These are phyloP conservation scores for Scheffersomyces illinoinensis DNA, from an alignment of 1,139 yeast species.

Conservation along the genomic window DNA sequence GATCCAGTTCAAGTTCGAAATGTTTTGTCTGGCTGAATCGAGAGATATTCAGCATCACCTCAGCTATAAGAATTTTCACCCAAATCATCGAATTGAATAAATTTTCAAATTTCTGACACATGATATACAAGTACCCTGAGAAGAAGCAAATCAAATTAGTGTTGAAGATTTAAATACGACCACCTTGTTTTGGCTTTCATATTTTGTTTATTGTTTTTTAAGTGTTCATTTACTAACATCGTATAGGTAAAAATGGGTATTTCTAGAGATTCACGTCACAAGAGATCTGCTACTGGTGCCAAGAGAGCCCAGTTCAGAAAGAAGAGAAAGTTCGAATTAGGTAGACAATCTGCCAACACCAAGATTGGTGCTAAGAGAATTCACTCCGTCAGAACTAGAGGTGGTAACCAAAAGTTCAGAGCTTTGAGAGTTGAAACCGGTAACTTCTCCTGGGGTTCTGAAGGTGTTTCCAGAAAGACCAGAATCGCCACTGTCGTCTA, in stretches of 20 bases:
- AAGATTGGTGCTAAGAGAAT: slow-evolving; percentile 99
- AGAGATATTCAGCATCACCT: neutral
- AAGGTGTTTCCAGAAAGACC: slow-evolving; percentile 98
- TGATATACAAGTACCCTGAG: neutral
- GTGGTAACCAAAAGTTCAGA: slow-evolving; percentile 99
- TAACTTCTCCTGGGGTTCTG: slow-evolving; percentile 99
- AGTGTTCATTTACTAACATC: slow-evolving; percentile 26
- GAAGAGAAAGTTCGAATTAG: slow-evolving; percentile 99
- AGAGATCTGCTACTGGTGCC: slow-evolving; percentile 99
- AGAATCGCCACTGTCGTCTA: slow-evolving; percentile 96
- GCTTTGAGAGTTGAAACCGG: slow-evolving; percentile 99
- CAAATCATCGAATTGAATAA: neutral
- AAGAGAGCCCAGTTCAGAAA: slow-evolving; percentile 99
- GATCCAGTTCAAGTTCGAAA: neutral
- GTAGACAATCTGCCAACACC: slow-evolving; percentile 99
- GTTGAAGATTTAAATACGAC: neutral
- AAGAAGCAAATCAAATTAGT: no score
- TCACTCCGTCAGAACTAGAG: slow-evolving; percentile 99
- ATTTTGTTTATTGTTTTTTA: neutral
- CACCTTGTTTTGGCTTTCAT: neutral
- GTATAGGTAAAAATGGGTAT: slow-evolving; percentile 76
- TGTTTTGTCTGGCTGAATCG: neutral
- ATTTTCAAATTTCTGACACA: neutral
- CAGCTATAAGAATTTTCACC: neutral
- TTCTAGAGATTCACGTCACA: slow-evolving; percentile 99